These are phyloP conservation scores for Fusarium sulawesiense DNA, from an alignment of 2,329 filamentous ascomycete genomes.

Conservation along the genomic window DNA sequence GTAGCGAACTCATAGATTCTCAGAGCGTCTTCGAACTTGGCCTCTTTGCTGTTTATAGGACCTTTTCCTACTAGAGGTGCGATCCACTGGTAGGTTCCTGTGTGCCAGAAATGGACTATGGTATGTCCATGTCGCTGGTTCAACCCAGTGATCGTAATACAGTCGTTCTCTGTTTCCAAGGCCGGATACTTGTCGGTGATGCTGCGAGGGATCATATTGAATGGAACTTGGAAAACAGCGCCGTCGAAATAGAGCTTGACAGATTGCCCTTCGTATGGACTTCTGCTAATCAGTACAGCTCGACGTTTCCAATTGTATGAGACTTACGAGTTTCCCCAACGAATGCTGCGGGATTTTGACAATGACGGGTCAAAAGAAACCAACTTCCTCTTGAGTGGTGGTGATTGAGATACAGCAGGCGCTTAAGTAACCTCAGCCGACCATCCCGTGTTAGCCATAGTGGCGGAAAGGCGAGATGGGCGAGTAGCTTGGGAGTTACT, in stretches of 20 bases:
- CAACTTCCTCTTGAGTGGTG: too few species aligned
- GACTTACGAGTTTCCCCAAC: too few species aligned
- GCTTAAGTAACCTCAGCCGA: too few species aligned
- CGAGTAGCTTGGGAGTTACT: too few species aligned
- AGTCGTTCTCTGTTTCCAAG: not conserved
- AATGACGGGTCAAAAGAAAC: not conserved
- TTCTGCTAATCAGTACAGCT: not conserved
- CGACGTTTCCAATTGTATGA: not conserved
- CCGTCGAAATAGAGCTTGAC: not conserved
- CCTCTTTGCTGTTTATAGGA: not conserved
- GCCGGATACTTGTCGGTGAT: not conserved
- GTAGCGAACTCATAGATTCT: not conserved
- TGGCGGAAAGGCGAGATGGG: too few species aligned
- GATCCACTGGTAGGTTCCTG: not conserved
- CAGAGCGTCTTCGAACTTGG: not conserved
- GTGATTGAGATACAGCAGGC: too few species aligned
- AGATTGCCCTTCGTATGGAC: not conserved
- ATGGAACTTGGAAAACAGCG: not conserved
- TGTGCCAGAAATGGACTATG: not conserved
- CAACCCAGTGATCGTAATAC: not conserved
- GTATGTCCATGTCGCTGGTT: not conserved
- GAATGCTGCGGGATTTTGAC: not conserved
- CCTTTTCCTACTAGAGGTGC: fast-evolving
- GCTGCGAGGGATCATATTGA: not conserved
- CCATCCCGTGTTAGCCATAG: too few species aligned